Evolutionary conservation across 345 rosid genomes (phyloP).

Genomic region (Xanthoceras sorbifolium): DNA sequence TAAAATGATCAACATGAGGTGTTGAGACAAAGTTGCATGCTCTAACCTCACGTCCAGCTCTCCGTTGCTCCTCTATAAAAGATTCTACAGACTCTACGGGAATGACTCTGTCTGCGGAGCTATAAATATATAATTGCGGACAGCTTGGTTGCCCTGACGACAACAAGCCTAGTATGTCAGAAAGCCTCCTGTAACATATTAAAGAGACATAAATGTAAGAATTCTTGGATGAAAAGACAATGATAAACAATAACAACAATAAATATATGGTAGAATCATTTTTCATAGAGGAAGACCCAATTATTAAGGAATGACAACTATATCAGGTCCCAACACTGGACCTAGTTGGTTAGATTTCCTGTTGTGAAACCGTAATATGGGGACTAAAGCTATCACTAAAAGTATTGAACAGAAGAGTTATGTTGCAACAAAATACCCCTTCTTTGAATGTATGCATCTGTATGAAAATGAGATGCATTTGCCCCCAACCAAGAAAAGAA

Average conservation of each 20-base stretch:
- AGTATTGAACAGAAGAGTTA: not conserved
- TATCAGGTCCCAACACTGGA: not conserved
- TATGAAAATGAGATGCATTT: too few relatives aligned
- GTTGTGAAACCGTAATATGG: not conserved
- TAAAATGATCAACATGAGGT: conserved; percentile 96
- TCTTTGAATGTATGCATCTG: too few relatives aligned
- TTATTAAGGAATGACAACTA: not conserved
- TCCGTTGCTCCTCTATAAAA: conserved; percentile 78
- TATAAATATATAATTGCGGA: conserved; percentile 93
- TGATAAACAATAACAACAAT: not conserved
- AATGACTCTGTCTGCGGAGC: conserved; percentile 94
- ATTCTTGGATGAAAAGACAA: not conserved
- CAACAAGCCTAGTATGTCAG: conserved; percentile 60
- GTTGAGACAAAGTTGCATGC: conserved; percentile 93
- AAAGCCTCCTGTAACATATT: conserved; percentile 66
- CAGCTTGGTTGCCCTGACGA: conserved; percentile 82
- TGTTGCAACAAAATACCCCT: too few relatives aligned
- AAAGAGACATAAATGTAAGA: not conserved
- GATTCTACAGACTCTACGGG: conserved; percentile 81
- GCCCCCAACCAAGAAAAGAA: not conserved
- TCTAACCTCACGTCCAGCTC: conserved; percentile 74
- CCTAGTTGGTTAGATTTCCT: not conserved
- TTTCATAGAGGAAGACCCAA: not conserved
- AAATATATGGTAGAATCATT: too few relatives aligned
- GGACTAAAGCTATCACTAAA: not conserved